Evolutionary conservation across 768 basidiomycete genomes (phyloP).

Genomic region (Boletus edulis): DNA sequence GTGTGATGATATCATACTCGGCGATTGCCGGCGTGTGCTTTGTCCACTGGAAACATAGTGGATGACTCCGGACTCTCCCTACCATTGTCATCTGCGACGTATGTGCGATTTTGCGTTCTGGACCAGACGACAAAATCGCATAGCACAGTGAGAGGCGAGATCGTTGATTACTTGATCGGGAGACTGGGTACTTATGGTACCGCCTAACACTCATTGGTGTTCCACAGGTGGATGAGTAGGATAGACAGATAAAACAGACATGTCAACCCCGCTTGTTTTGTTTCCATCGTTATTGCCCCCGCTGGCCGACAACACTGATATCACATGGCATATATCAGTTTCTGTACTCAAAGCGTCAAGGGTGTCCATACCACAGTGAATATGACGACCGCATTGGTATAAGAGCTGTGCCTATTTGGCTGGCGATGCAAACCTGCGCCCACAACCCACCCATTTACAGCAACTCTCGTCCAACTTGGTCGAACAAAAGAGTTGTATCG

Average conservation of each 20-base stretch:
- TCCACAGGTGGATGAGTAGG: background rate
- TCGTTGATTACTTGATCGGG: background rate
- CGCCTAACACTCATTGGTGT: no score
- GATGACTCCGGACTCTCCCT: background rate
- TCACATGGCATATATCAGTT: background rate
- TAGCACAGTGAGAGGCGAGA: background rate
- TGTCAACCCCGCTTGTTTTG: background rate
- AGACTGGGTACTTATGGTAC: background rate
- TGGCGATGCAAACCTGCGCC: background rate
- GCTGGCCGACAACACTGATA: background rate
- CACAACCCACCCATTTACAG: slow-evolving; percentile 3
- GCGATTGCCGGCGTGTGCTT: background rate
- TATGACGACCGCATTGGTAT: background rate
- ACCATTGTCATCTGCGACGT: background rate
- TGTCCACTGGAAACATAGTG: background rate
- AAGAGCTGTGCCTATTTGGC: background rate
- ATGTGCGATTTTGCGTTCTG: background rate
- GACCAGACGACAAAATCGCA: background rate
- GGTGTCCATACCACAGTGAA: background rate
- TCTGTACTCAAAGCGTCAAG: background rate
- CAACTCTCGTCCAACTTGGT: background rate
- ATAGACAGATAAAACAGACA: background rate
- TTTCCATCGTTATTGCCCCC: background rate
- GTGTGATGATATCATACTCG: background rate
- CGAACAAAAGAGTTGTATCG: background rate